phyloP scores from a whole-genome alignment of 352 stramenopile species.

The Hyaloperonospora arabidopsidis region DNA sequence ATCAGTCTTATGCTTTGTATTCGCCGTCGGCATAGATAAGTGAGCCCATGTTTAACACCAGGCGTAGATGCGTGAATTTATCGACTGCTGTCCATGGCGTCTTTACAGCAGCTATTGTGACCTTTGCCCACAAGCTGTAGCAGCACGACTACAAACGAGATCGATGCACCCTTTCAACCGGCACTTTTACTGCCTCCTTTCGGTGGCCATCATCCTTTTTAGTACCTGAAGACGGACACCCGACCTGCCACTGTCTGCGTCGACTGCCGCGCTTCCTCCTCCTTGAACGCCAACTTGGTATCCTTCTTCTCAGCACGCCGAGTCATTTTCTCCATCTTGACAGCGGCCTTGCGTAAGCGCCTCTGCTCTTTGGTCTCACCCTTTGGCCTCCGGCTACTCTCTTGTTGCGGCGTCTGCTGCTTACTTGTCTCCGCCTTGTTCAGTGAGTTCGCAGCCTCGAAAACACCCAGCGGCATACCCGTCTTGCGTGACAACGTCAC shows the following conservation, averaged over 20 bases:
- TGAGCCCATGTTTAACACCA: no score
- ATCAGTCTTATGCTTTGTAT: no score
- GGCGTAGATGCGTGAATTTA: no score
- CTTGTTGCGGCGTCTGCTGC: constrained; percentile 22
- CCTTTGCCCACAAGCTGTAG: constrained; percentile 3
- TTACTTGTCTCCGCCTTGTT: constrained; percentile 21
- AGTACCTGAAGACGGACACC: constrained; percentile 75
- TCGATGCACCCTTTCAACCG: constrained; percentile 8
- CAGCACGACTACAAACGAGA: neutral
- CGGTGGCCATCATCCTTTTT: constrained; percentile 16
- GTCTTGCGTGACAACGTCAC: constrained; percentile 93
- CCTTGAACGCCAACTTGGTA: constrained; percentile 88
- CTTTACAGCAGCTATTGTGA: no score
- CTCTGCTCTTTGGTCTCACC: constrained; percentile 91
- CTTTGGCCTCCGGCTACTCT: constrained; percentile 35
- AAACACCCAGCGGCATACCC: constrained; percentile 90
- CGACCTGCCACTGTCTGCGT: constrained; percentile 50
- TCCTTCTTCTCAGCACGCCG: constrained; percentile 92
- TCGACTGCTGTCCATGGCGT: no score
- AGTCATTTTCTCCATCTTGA: constrained; percentile 90
- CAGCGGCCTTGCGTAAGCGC: constrained; percentile 81
- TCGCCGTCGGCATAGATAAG: no score
- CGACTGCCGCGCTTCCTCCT: constrained; percentile 84
- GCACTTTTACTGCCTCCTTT: constrained; percentile 10
- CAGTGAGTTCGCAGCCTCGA: constrained; percentile 36